Conservation (phyloP, 1,284 basidiomycete species). For the Microbotryomycetes sp. region DNA sequence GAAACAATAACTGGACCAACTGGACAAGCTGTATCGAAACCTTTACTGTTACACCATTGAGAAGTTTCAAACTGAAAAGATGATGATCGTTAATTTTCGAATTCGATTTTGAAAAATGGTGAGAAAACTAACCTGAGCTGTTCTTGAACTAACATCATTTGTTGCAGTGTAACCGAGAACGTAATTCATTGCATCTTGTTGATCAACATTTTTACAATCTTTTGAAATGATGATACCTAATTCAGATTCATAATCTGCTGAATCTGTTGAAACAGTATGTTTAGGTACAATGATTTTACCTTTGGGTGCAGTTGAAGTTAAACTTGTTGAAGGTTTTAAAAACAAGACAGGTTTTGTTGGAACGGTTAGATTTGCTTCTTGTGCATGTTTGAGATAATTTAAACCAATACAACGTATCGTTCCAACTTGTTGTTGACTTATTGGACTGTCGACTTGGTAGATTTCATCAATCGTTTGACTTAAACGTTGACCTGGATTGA, state of each 20-base stretch:
- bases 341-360: constrained; percentile 36
- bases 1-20: constrained; percentile 37
- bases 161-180: constrained; percentile 37
- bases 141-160: constrained; percentile 45
- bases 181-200: constrained; percentile 58
- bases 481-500: constrained; percentile 41
- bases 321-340: constrained; percentile 34
- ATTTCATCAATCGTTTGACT: constrained; percentile 37
- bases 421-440: constrained; percentile 36
- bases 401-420: constrained; percentile 38
- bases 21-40: constrained; percentile 46
- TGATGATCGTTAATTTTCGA: background rate
- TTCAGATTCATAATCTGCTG: constrained; percentile 48
- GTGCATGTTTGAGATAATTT: constrained; percentile 45
- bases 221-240: constrained; percentile 81
- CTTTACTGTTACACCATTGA: constrained; percentile 44
- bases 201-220: constrained; percentile 66
- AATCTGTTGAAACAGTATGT: constrained; percentile 23
- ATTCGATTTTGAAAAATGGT: background rate
- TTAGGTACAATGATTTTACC: constrained; percentile 29
- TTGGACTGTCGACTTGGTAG: constrained; percentile 39
- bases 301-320: constrained; percentile 28
- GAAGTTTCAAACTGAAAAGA: constrained; percentile 35
- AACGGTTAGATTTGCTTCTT: constrained; percentile 31
- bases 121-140: constrained; percentile 33